Evolutionary conservation across 1,284 basidiomycete species (phyloP).

Genomic region (Cryptococcus sp.): DNA sequence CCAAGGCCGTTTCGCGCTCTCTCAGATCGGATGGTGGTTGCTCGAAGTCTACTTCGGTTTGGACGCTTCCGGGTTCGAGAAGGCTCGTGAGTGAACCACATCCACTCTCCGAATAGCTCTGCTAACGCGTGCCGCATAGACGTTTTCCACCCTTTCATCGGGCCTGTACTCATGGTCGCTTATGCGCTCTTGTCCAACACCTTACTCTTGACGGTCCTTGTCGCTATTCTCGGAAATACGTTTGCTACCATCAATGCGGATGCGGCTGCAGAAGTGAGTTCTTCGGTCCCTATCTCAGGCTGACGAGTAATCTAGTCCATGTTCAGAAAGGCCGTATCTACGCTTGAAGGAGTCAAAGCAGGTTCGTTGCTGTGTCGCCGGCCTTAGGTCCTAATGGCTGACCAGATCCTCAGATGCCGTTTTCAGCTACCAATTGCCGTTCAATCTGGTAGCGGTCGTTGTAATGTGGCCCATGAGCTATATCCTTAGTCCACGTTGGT

Average conservation of each 20-base stretch:
- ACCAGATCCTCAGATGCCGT: slow-evolving; percentile 67
- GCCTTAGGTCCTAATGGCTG: slow-evolving; percentile 55
- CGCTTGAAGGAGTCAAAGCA: slow-evolving; percentile 69
- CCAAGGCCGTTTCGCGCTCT: slow-evolving; percentile 43
- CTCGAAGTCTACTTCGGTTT: slow-evolving; percentile 70
- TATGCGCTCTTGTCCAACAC: slow-evolving; percentile 89
- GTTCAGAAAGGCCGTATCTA: slow-evolving; percentile 87
- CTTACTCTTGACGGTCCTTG: slow-evolving; percentile 49
- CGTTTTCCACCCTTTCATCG: slow-evolving; percentile 77
- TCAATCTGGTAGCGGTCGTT: slow-evolving; percentile 79
- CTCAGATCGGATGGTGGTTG: slow-evolving; percentile 54
- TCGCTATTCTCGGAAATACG: slow-evolving; percentile 86
- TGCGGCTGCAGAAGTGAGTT: slow-evolving; percentile 77
- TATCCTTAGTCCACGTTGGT: slow-evolving; percentile 62
- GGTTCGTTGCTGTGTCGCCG: slow-evolving; percentile 53
- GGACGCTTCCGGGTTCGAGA: slow-evolving; percentile 79
- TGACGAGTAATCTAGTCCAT: slow-evolving; percentile 64
- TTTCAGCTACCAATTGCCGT: slow-evolving; percentile 89
- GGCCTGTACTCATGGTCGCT: slow-evolving; percentile 77
- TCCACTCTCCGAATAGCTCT: background rate
- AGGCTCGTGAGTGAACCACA: slow-evolving; percentile 62
- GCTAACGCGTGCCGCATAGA: slow-evolving; percentile 46
- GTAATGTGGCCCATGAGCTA: slow-evolving; percentile 82
- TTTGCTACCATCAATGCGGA: slow-evolving; percentile 90
- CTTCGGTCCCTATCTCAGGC: background rate